Base-by-base conservation (phyloP, 2,329 filamentous ascomycete genomes). In the Talaromyces sp. region DNA sequence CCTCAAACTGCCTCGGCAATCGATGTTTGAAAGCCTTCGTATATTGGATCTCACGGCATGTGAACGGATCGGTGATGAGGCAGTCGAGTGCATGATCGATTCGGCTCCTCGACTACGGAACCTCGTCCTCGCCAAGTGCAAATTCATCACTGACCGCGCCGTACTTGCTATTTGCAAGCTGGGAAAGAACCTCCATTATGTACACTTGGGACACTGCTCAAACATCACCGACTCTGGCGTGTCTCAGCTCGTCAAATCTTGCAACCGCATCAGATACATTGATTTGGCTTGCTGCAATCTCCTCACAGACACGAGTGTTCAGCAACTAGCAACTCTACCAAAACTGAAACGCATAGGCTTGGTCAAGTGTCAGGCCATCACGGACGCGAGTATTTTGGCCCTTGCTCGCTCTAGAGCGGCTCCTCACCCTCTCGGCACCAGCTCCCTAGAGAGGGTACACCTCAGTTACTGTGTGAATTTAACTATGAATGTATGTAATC, bases 211-310 rank as follows among this genome's bases (percentile, higher is more conserved):
- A 10, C 95, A 99, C 74, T 99, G 95, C 75, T 86, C 86, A 29
- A 87, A 93, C 53, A 93, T 99, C 70, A 97, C 93, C 0, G 95
- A 99, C 70, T 83, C 87, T 38, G 93, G 91, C 1, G 91, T 99
- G 19, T 89, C 90, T 68, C 87, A 87, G 59, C 82, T 99, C 32
- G 91, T 97, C 43, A 87, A 89, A 66, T 82, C 81, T 58, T 99
- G 95, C 80, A 98, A 93, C 70, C 86, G 95, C 26, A 98, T 99
- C 66, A 86, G 95, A 59, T 99, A 99, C 73, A 99, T 99, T 65
- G 95, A 99, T 72, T 80, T 99, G 50, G 95, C 95, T n/a, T 98
- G 95, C 78, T 99, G 95, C 75, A 85, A 84, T 14, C 88, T 91
- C 67, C 80, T 99, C 63, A 98, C 95, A 0, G 95, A 99, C 68